phyloP scores from a whole-genome alignment of 495 filamentous ascomycete genomes.

The Hypoxylon crocopeplum region DNA sequence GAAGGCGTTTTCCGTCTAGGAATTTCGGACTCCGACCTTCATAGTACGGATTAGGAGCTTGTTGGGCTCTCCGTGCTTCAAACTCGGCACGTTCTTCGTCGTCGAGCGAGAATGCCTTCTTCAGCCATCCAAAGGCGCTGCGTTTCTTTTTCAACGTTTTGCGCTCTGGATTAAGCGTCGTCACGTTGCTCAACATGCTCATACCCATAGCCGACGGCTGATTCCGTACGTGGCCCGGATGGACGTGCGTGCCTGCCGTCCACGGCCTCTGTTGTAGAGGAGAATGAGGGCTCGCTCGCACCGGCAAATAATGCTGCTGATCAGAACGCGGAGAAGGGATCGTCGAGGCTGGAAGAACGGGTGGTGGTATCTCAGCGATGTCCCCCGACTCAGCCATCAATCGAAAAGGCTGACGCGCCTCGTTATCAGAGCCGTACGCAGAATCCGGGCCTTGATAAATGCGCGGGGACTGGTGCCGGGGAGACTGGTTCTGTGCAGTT shows the following conservation, averaged over 20 bases:
- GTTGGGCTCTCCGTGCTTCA: conserved; percentile 51
- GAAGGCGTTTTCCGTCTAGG: conserved; percentile 51
- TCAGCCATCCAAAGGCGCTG: conserved; percentile 65
- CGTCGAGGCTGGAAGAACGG: conserved; percentile 42
- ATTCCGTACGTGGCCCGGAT: conserved; percentile 43
- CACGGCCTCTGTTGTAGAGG: conserved; percentile 62
- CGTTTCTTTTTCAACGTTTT: conserved; percentile 62
- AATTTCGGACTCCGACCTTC: conserved; percentile 49
- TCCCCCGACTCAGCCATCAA: conserved; percentile 38
- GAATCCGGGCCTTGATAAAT: conserved; percentile 55
- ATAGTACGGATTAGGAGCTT: conserved; percentile 50
- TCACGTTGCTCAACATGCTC: conserved; percentile 56
- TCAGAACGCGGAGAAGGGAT: conserved; percentile 59
- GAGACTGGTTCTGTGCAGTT: conserved; percentile 25
- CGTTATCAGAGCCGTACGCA: conserved; percentile 60
- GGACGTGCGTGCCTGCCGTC: conserved; percentile 51
- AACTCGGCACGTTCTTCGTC: conserved; percentile 62
- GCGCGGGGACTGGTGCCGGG: conserved; percentile 33
- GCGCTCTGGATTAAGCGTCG: conserved; percentile 41
- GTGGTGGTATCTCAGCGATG: conserved; percentile 44
- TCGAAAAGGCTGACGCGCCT: conserved; percentile 42
- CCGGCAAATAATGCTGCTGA: conserved; percentile 59
- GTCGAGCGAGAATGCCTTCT: conserved; percentile 63
- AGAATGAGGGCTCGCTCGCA: conserved; percentile 62
- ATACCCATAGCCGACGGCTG: conserved; percentile 59